Evolutionary conservation across 495 filamentous ascomycete species (phyloP).

Genomic region (Aspergillus hancockii): DNA sequence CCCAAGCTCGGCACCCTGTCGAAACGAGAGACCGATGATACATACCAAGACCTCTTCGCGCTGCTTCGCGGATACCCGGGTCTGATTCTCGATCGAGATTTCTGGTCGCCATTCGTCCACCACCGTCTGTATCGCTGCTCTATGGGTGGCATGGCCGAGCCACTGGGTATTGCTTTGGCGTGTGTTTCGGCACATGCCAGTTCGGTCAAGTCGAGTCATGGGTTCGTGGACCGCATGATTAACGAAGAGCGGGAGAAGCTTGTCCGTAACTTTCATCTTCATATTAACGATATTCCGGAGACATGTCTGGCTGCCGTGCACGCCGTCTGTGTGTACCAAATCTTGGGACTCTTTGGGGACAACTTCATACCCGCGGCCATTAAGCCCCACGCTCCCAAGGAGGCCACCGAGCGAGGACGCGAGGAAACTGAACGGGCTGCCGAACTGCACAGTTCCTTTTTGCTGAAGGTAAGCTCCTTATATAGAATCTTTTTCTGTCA

Average conservation of each 20-base stretch:
- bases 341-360: slow-evolving; percentile 18
- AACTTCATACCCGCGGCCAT: slow-evolving; percentile 7
- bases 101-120: slow-evolving; percentile 22
- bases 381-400: not conserved
- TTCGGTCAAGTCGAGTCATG: slow-evolving; percentile 15
- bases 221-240: slow-evolving; percentile 15
- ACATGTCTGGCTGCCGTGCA: slow-evolving; percentile 20
- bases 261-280: slow-evolving; percentile 13
- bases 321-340: slow-evolving; percentile 22
- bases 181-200: slow-evolving; percentile 15
- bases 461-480: slow-evolving; percentile 13
- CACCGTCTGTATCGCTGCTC: slow-evolving; percentile 18
- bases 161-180: slow-evolving; percentile 16
- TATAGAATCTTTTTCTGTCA: not conserved
- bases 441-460: slow-evolving; percentile 12
- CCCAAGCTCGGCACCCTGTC: not conserved
- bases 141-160: slow-evolving; percentile 15
- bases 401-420: not conserved
- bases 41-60: slow-evolving; percentile 14
- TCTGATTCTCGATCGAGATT: slow-evolving; percentile 18
- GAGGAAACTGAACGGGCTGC: slow-evolving; percentile 7
- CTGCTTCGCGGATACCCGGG: slow-evolving; percentile 17
- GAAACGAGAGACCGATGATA: not conserved
- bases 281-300: slow-evolving; percentile 13
- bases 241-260: slow-evolving; percentile 17